Base-by-base conservation (phyloP, 2,329 filamentous ascomycete genomes). In the Cucurbitaria berberidis region DNA sequence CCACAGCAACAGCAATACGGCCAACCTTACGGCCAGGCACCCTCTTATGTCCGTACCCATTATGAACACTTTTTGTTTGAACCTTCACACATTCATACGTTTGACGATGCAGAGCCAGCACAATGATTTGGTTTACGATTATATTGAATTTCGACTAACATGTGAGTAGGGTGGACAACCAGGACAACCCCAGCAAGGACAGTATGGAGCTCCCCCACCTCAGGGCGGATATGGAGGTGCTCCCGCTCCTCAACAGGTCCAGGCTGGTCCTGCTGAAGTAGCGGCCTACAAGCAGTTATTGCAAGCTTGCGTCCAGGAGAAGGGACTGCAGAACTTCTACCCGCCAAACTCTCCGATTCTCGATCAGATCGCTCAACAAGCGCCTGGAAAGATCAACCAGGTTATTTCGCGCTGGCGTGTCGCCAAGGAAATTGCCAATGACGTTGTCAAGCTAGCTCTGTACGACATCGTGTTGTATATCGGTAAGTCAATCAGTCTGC, bases 401-500 rank as follows among this genome's bases (percentile, higher is more conserved):
- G 74, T 87, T 41, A 83, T 83, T 51, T 76, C 81, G 55, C 78
- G 82, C 59, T 86, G 84, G 82, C 76, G 78, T 50, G 78, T 87
- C 43, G 80, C 80, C 7, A 79, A 79, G 57, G 85, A 87, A 71
- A 81, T 87, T 52, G 85, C 82, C 40, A 84, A 82, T 49, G 85
- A 87, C 68, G 81, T 87, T 52, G 83, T 86, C 66, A 85, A 86
- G 68, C 77, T 88, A 22, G 79, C 82, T 3, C 74, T 88, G 22
- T 88, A 84, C 69, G 85, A 88, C 63, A 80, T 87, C 32, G 76
- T 86, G 39, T 75, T 88, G 43, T 88, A 86, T 68, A 84, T 88
- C 49, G 76, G 73, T 76, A 64, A 26, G 68, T 66, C 1, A 15
- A 3, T 5, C 21, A 27, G 5, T 5, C 11, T 32, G 24, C 18